Conservation (phyloP, 2,329 filamentous ascomycete genomes). For the Ophiostoma perfectum region DNA sequence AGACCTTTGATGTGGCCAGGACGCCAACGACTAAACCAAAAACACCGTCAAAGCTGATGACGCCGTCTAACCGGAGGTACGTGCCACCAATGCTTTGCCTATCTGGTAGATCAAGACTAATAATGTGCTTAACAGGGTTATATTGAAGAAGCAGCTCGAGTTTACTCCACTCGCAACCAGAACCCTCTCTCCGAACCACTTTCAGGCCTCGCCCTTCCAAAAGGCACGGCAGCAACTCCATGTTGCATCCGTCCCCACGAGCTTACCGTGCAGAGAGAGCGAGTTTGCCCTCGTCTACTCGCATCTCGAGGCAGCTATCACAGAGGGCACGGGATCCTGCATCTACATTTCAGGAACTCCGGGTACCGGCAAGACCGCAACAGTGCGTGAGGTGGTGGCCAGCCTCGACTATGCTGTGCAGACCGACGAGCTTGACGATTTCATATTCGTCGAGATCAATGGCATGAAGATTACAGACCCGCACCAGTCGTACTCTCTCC, state of each 20-base stretch:
- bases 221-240: constrained; percentile 83
- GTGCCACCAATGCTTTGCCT: too few relatives aligned
- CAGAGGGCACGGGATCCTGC: constrained; percentile 86
- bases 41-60: constrained; percentile 40
- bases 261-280: constrained; percentile 82
- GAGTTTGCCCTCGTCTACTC: constrained; percentile 92
- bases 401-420: constrained; percentile 82
- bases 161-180: constrained; percentile 94
- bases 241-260: constrained; percentile 85
- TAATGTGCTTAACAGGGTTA: constrained; percentile 38
- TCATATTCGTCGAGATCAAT: constrained; percentile 99
- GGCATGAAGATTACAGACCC: constrained; percentile 99
- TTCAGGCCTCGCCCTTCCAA: constrained; percentile 82
- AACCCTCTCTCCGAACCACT: constrained; percentile 65
- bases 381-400: constrained; percentile 88
- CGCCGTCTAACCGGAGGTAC: constrained; percentile 38
- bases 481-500: constrained; percentile 87
- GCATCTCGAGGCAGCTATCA: constrained; percentile 89
- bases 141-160: constrained; percentile 82
- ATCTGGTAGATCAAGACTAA: too few relatives aligned
- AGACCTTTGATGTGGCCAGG: constrained; percentile 32
- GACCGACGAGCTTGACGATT: constrained; percentile 91
- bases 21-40: constrained; percentile 53
- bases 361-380: constrained; percentile 95
- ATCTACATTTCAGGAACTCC: constrained; percentile 99